Evolutionary conservation across 106 monocot genomes (phyloP), one percentile per base, ranked within the genome.

Genomic region (Dactylorhiza incarnata): DNA sequence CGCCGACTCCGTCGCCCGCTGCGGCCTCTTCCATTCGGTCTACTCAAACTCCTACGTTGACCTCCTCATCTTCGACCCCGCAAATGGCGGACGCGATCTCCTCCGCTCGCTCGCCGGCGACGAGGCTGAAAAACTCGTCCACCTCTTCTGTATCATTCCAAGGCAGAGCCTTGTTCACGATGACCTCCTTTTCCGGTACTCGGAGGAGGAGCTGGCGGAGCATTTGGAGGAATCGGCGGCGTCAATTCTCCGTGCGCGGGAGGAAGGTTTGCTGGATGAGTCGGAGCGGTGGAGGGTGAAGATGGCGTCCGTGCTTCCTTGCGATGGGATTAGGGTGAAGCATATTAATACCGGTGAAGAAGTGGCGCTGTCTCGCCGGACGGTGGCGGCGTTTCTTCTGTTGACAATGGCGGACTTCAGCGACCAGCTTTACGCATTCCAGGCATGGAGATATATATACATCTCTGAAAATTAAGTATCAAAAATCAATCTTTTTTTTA

Each of bases 1-100:
- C 9, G 87, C 89, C 8, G 76, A 75, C 82, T 3, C 80, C 70
- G 87, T 90, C 58, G 83, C 93, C 13, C 93, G 79, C 76, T 87
- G 90, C 83, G 93, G 93, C 76, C 93, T 93, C 86, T 90, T 80
- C 87, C 93, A 93, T 85, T 93, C 93, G 20, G 83, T 86, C 53
- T 93, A 93, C 84, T 93, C 93, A 78, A 93, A 93, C 77, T 93
- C 93, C 76, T 93, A 93, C 86, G 93, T 93, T 77, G 84, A 93
- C 79, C 93, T 93, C 76, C 86, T 84, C 83, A 88, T 93, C 85
- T 93, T 93, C 81, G 86, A 87, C 26, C 85, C 87, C 49, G 49
- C 66, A 48, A 68, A 71, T 48, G 67, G 78, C 73, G 81, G 85
- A 63, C 87, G 93, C 14, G 75, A 73, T 73, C 49, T 48, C 72